Evolutionary conservation across 1,284 basidiomycete genomes (phyloP).

Genomic region (Agaricales sp.): DNA sequence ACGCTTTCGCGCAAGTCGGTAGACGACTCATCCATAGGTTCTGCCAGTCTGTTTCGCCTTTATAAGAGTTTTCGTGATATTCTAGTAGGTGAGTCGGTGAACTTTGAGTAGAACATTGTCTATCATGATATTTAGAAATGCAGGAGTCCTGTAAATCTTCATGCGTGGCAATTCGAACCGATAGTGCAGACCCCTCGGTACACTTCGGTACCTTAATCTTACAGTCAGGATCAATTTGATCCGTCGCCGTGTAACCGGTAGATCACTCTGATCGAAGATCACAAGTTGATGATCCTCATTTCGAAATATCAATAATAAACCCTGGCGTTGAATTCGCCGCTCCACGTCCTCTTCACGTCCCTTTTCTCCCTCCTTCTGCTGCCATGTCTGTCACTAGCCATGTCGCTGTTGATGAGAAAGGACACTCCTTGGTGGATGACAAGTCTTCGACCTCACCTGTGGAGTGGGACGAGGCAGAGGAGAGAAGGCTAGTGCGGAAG

Average conservation of each 20-base stretch:
- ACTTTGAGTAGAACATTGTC: not conserved
- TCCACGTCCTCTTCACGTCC: not conserved
- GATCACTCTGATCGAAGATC: not conserved
- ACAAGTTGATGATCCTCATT: not conserved
- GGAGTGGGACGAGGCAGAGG: constrained; percentile 10
- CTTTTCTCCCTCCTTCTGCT: not conserved
- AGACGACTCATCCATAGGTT: not conserved
- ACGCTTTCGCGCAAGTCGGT: not conserved
- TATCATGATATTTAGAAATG: not conserved
- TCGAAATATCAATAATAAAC: not conserved
- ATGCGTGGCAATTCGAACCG: too few species aligned
- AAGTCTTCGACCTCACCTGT: not conserved
- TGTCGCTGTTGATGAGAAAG: not conserved
- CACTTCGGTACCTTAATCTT: not conserved
- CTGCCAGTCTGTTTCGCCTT: not conserved
- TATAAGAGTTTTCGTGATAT: not conserved
- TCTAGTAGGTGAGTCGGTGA: not conserved
- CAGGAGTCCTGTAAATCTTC: too few species aligned
- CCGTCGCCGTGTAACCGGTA: too few species aligned
- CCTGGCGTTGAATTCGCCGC: not conserved
- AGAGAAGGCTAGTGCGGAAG: constrained; percentile 9
- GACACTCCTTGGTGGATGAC: not conserved
- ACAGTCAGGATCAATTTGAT: too few species aligned
- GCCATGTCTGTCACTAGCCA: not conserved
- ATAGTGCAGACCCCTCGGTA: not conserved